These are phyloP conservation scores for Zea mays DNA, from an alignment of 176 grass and related monocot genomes.

Conservation along the genomic window Zm-B73-REFERENCE-NAM-5.0 NC_050103.1:102411001-102411500, in stretches of 20 bases:
- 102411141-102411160: conserved; percentile 58
- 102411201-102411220: conserved; percentile 20
- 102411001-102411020: not conserved
- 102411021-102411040: conserved; percentile 22
- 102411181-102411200: not conserved
- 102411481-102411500: too few species aligned
- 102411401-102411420: too few species aligned
- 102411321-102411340: conserved; percentile 24
- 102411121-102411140: conserved; percentile 40
- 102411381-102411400: not conserved
- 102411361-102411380: not conserved
- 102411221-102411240: conserved; percentile 26
- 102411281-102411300: conserved; percentile 17
- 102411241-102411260: conserved; percentile 32
- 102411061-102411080: conserved; percentile 36
- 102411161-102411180: conserved; percentile 27
- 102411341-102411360: not conserved
- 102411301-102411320: conserved; percentile 25
- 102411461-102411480: not conserved
- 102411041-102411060: conserved; percentile 49
- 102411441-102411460: too few species aligned
- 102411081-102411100: conserved; percentile 29
- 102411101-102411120: conserved; percentile 42
- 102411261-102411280: conserved; percentile 3
- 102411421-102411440: too few species aligned